Evolutionary conservation across 768 basidiomycete species (phyloP).

Genomic region (Mrakia frigida): DNA sequence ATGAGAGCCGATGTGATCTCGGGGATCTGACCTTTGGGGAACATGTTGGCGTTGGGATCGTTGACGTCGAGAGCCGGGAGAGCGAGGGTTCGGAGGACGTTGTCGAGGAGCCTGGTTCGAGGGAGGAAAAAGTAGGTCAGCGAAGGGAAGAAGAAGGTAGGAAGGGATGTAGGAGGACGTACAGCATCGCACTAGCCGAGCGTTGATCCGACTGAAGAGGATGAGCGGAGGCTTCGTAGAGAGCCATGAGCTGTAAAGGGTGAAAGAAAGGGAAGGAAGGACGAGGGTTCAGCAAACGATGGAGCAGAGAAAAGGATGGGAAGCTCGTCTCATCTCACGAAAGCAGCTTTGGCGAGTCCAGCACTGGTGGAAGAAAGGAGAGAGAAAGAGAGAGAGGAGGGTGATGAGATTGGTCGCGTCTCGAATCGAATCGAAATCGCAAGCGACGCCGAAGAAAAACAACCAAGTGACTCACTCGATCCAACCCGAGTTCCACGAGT

Average conservation of each 20-base stretch:
- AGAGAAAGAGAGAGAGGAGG: neutral
- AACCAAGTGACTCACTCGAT: slow-evolving; percentile 22
- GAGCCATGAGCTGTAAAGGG: neutral
- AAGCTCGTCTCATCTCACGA: neutral
- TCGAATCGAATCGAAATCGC: neutral
- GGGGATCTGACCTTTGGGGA: slow-evolving; percentile 3
- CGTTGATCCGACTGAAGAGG: slow-evolving; percentile 12
- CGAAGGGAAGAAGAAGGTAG: neutral
- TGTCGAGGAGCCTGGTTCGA: slow-evolving; percentile 14
- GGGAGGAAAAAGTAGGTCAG: neutral
- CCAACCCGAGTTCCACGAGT: slow-evolving; percentile 28
- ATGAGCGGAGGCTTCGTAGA: slow-evolving; percentile 20
- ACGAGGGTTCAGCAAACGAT: neutral
- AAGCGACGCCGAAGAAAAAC: neutral
- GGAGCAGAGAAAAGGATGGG: too few species aligned
- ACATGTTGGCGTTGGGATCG: slow-evolving; percentile 8
- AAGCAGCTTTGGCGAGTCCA: slow-evolving; percentile 31
- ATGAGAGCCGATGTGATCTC: neutral
- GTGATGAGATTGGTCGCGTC: neutral
- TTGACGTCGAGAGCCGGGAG: slow-evolving; percentile 20
- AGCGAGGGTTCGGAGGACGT: slow-evolving; percentile 19
- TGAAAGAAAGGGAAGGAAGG: neutral
- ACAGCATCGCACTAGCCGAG: slow-evolving; percentile 17
- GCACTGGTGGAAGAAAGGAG: neutral
- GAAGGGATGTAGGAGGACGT: neutral